phyloP scores from a whole-genome alignment of 2,329 filamentous ascomycete species.

The Neofusicoccum parvum region DNA sequence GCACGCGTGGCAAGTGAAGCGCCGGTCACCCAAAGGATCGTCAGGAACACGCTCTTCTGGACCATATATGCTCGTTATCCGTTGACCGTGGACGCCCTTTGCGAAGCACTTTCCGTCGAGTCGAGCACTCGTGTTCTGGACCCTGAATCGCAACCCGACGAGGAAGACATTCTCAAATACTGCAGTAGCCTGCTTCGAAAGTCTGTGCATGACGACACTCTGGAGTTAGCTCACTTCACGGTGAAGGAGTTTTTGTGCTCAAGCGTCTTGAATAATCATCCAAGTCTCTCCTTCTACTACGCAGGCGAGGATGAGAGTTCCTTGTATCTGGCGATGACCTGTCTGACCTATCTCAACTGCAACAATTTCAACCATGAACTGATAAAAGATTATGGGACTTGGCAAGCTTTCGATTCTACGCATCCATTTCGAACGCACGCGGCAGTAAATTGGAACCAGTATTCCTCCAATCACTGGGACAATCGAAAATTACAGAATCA shows the following conservation, averaged over 20 bases:
- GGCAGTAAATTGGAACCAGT: accelerated
- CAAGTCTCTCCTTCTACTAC: not conserved
- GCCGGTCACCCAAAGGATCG: not conserved
- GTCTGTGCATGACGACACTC: not conserved
- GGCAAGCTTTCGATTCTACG: not conserved
- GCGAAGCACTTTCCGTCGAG: not conserved
- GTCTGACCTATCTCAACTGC: not conserved
- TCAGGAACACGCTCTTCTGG: not conserved
- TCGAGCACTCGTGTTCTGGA: not conserved
- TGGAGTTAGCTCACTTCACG: not conserved
- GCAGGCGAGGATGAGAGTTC: too few species aligned
- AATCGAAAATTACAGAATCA: not conserved
- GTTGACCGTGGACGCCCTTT: not conserved
- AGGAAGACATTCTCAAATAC: not conserved
- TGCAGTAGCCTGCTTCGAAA: not conserved
- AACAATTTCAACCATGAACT: not conserved
- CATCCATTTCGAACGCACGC: not conserved
- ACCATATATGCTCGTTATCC: accelerated
- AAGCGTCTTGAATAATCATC: not conserved
- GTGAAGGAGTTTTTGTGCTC: not conserved
- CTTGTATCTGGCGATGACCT: not conserved
- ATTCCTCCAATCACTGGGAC: not conserved
- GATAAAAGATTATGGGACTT: not conserved
- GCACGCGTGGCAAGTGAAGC: not conserved
- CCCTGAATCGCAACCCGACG: not conserved